Base-by-base conservation (phyloP, 768 basidiomycete genomes). In the Tulasnella sp. region DNA sequence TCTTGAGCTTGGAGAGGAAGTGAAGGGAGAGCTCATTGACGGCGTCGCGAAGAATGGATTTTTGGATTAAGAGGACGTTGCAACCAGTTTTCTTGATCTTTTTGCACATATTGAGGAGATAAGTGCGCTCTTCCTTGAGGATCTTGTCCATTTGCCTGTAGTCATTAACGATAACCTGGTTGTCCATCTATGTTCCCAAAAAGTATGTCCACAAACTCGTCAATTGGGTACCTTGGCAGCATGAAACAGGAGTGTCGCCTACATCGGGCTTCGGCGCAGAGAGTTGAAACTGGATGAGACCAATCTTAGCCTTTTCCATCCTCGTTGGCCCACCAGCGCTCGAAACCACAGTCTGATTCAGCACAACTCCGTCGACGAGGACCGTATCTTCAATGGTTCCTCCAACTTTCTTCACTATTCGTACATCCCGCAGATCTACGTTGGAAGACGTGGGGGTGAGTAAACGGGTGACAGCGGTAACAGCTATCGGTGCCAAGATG, bases 101-200 rank as follows among this genome's bases (percentile, higher is more conserved):
- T 74, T 98, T 98, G 83, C 91, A 95, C 56, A 98, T 82, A 71
- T 93, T 97, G 68, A 99, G 83, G 60, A 99, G 80, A 72, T 99
- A 98, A 72, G 94, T 90, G 48, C 96, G 87, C 60, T 95, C 95
- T 73, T 99, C 96, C 73, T 99, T 98, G 74, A 99, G 86, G 61
- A 98, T 93, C 72, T 97, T 96, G 79, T 98, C 96, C 95, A 99
- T 98, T 71, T 97, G 96, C 17, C 96, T 86, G 75, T 99, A 99
- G 73, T 99, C 95, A 64, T 95, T 98, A 66, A 99, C 97, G 53
- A 98, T 87, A 45, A 99, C 93, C 3, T 95, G 97, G 76, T 99
- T 98, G 73, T 99, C 96, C 95, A 99, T 99, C 94, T 97, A 66
- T n/a, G n/a, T n/a, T n/a, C n/a, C n/a, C n/a, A 9, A 27, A 23